These are phyloP conservation scores for Gossypium raimondii DNA, from an alignment of 345 rosid species.

Conservation along the genomic window DNA sequence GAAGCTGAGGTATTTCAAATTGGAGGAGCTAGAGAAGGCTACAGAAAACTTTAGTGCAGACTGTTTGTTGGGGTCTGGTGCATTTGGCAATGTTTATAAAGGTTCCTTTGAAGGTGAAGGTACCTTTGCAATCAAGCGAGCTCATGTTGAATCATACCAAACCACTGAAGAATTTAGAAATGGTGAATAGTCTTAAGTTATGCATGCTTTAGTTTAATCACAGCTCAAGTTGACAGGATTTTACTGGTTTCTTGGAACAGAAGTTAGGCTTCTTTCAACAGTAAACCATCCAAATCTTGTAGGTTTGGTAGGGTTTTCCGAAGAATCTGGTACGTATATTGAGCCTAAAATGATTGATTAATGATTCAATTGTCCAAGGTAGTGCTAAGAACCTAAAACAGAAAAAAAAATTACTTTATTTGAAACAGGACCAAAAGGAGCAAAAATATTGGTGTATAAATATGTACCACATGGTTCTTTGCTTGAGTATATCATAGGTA, in stretches of 20 bases:
- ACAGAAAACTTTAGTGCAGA: constrained; percentile 45
- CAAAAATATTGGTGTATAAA: constrained; percentile 48
- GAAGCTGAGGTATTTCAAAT: constrained; percentile 37
- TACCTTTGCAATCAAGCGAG: constrained; percentile 50
- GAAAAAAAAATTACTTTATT: neutral
- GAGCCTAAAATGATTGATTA: neutral
- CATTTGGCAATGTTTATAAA: constrained; percentile 49
- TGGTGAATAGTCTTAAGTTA: constrained; percentile 27
- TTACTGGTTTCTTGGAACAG: constrained; percentile 38
- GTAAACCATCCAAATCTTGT: constrained; percentile 56
- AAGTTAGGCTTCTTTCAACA: constrained; percentile 47
- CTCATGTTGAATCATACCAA: constrained; percentile 44
- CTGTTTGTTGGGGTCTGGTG: constrained; percentile 52
- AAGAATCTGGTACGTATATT: constrained; percentile 39
- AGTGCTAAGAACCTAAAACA: neutral
- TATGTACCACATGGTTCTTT: constrained; percentile 59
- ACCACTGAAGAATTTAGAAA: constrained; percentile 52
- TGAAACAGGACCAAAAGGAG: constrained; percentile 40
- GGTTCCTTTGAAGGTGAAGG: constrained; percentile 39
- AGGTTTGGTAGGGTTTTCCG: constrained; percentile 58
- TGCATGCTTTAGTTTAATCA: neutral
- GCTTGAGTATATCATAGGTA: constrained; percentile 54
- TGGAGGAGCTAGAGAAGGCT: constrained; percentile 45
- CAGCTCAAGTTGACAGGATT: constrained; percentile 2
- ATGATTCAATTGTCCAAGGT: neutral